Evolutionary conservation across 2,329 filamentous ascomycete species (phyloP), one percentile per base, ranked within the genome.

Genomic region (Colletotrichum chrysophilum): DNA sequence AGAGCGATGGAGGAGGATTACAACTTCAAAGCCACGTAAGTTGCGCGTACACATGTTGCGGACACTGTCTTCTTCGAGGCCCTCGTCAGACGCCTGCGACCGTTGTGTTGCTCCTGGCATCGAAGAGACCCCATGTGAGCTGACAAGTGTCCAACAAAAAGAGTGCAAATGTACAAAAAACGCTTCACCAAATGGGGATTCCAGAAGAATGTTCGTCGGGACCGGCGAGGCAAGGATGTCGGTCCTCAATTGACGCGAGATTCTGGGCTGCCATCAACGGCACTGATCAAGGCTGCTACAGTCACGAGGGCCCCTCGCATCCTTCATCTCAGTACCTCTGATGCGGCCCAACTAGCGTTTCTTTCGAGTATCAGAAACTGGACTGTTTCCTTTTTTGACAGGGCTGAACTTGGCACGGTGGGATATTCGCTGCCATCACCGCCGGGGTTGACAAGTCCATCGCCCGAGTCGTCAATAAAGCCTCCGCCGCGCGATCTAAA

Each of bases 91-190:
- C 24, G 55, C 24, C 7, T 9, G 52, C 52, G 13, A 56, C 14
- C 52, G 4, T 1, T 16, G 55, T 18, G 21, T 26, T 4, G 24
- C 55, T 58, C 0, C 21, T 14, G 58, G 28, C 10, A 28, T 30
- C 14, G 0, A 32, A 32, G 16, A 10, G 26, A 60, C 18, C 32
- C 10, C 9, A 18, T 66, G 18, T 21, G 56, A 61, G 28, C 58
- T 61, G 28, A 61, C 58, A 32, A 34, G 26, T 10, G 28, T 52
- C 10, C 18, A 10, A 28, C 28, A 32, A 61, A 16, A 32, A 79
- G 77, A 26, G 61, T 64, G 34, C 79, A 80, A 52, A 80, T 80
- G 79, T 80, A 80, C 75, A 80, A 80, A 75, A 80, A 79, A 38
- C 70, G 79, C 7, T 79, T 80, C 36, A 64, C 79, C 16, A 77